phyloP scores from a whole-genome alignment of 2,329 filamentous ascomycete species.

The Ascochyta rabiei region DNA sequence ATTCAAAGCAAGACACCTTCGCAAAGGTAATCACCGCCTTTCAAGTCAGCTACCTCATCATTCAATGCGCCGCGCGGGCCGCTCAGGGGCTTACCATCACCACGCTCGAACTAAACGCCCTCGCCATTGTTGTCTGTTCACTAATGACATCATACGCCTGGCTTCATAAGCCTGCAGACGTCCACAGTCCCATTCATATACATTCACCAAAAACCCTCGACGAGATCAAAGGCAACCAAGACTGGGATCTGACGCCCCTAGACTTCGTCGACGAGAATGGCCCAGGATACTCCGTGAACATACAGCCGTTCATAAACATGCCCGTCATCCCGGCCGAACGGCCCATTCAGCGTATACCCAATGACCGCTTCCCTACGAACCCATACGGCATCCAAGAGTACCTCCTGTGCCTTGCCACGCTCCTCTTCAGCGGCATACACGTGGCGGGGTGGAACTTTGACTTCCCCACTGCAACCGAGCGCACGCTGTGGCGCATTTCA shows the following conservation, averaged over 20 bases:
- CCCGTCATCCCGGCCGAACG: slow-evolving; percentile 19
- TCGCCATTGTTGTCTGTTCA: slow-evolving; percentile 25
- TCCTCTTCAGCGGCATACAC: slow-evolving; percentile 19
- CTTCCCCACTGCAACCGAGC: slow-evolving; percentile 16
- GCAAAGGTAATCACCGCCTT: slow-evolving; percentile 23
- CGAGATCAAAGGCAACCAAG: slow-evolving; percentile 7
- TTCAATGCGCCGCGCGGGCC: slow-evolving; percentile 21
- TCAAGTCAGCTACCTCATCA: slow-evolving; percentile 25
- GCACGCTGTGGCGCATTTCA: slow-evolving; percentile 17
- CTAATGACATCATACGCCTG: slow-evolving; percentile 20
- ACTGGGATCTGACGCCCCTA: slow-evolving; percentile 22
- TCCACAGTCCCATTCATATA: slow-evolving; percentile 15
- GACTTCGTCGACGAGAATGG: slow-evolving; percentile 15
- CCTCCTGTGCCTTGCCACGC: slow-evolving; percentile 15
- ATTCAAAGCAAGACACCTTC: slow-evolving; percentile 25
- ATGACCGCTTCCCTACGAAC: slow-evolving; percentile 23
- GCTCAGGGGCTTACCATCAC: slow-evolving; percentile 18
- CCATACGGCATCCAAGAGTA: slow-evolving; percentile 24
- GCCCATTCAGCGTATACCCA: slow-evolving; percentile 25
- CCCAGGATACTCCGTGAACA: slow-evolving; percentile 25
- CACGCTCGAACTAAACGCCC: slow-evolving; percentile 23
- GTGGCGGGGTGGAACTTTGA: slow-evolving; percentile 22
- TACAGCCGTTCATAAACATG: slow-evolving; percentile 26
- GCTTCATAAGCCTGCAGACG: slow-evolving; percentile 25
- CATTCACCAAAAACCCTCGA: slow-evolving; percentile 5